A percentile compares a stretch with the other conserved stretches of the same genome.
Conservation (phyloP, 2,329 filamentous ascomycete genomes). For the Paracoccidioides lutzii region DNA sequence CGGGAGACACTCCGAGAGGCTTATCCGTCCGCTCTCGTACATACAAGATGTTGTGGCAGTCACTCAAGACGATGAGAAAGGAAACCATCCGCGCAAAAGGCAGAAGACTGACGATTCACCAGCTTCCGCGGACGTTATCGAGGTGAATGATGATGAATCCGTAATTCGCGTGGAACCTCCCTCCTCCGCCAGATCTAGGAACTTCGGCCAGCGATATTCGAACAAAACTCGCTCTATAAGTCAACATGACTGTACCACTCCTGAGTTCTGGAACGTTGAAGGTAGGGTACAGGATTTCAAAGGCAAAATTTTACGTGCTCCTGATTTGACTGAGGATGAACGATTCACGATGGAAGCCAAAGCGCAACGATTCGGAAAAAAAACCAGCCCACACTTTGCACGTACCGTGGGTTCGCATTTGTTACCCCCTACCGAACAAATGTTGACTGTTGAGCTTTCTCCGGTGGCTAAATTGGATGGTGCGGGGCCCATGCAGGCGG, state of each 20-base stretch:
- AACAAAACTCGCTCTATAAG: not conserved
- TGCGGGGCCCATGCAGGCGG: not conserved
- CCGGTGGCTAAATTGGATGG: not conserved
- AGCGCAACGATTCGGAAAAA: not conserved
- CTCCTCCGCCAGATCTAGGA: not conserved
- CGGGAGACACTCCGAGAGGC: not conserved
- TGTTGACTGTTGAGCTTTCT: not conserved
- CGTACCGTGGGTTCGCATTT: not conserved
- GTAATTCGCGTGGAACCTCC: not conserved
- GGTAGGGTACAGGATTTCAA: not conserved
- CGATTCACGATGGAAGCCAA: not conserved
- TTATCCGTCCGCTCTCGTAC: not conserved
- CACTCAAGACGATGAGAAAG: not conserved
- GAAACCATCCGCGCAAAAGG: conserved; percentile 5
- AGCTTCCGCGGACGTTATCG: not conserved
- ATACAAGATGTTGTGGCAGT: not conserved
- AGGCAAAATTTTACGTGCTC: not conserved
- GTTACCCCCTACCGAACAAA: not conserved
- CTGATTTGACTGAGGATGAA: not conserved
- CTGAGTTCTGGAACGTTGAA: conserved; percentile 1
- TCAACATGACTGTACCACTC: not conserved
- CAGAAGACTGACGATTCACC: conserved; percentile 4
- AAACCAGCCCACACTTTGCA: not conserved
- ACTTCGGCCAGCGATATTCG: not conserved
- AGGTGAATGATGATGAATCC: not conserved